Evolutionary conservation across 176 grass and related monocot genomes (phyloP).

Genomic region (Avena insularis): DNA sequence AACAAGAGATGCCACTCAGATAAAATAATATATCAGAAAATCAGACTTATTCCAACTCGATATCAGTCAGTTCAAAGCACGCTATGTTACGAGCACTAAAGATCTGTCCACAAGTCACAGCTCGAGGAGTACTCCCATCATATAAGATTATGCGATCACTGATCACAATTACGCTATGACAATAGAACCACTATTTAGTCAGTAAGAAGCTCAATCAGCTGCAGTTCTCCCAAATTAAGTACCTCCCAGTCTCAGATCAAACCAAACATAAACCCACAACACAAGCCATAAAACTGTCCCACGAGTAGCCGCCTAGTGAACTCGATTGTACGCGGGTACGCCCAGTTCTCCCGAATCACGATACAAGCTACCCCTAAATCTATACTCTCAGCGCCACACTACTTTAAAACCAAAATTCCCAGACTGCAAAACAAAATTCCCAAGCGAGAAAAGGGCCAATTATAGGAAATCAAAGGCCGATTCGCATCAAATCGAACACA

Average conservation of each 20-base stretch:
- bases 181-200: neutral
- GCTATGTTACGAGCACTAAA: neutral
- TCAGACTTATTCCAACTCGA: neutral
- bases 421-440: neutral
- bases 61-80: neutral
- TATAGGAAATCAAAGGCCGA: neutral
- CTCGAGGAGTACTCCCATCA: neutral
- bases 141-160: neutral
- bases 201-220: neutral
- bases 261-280: neutral
- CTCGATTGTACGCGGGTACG: neutral
- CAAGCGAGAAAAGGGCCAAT: neutral
- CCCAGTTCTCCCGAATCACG: neutral
- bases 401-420: constrained; percentile 8
- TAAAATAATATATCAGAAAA: neutral
- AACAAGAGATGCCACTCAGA: neutral
- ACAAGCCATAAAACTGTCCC: neutral
- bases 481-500: neutral
- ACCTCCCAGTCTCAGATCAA: neutral
- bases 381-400: neutral
- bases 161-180: neutral
- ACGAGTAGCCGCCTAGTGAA: neutral
- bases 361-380: neutral
- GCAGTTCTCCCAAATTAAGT: neutral
- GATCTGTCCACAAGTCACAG: neutral